A percentile compares a stretch with the other conserved stretches of the same genome.
Evolutionary conservation across 2,329 filamentous ascomycete genomes (phyloP).

Genomic region (Clonostachys byssicola): DNA sequence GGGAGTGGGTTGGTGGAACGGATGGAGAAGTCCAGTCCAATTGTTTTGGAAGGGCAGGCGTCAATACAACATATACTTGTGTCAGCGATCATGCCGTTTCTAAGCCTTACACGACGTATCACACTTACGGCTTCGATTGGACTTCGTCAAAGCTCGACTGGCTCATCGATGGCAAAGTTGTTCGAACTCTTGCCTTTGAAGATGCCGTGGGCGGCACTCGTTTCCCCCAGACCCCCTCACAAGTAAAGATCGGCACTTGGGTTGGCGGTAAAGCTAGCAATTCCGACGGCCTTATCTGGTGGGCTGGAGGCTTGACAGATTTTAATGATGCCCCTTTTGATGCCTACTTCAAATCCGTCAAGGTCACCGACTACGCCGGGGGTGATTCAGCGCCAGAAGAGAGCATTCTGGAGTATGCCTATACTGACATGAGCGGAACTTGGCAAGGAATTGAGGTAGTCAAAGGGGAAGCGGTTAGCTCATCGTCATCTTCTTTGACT

Average conservation of each 20-base stretch:
- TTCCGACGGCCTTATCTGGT: constrained; percentile 64
- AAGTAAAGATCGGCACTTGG: constrained; percentile 67
- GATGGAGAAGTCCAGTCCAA: constrained; percentile 76
- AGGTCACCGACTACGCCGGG: constrained; percentile 50
- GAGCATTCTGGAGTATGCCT: constrained; percentile 47
- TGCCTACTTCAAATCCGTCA: constrained; percentile 53
- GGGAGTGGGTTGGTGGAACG: constrained; percentile 87
- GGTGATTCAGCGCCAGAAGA: constrained; percentile 29
- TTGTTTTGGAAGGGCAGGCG: constrained; percentile 75
- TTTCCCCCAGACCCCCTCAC: constrained; percentile 72
- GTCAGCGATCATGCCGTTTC: constrained; percentile 55
- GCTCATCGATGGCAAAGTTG: constrained; percentile 55
- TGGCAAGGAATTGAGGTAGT: constrained; percentile 38
- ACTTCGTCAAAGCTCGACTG: constrained; percentile 59
- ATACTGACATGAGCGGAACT: constrained; percentile 41
- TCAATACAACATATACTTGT: constrained; percentile 64
- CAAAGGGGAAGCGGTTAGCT: constrained; percentile 6
- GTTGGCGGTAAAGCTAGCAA: constrained; percentile 55
- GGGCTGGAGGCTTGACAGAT: constrained; percentile 61
- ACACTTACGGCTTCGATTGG: constrained; percentile 70
- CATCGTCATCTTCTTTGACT: not conserved
- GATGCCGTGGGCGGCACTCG: constrained; percentile 54
- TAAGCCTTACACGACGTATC: constrained; percentile 49
- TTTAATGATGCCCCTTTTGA: constrained; percentile 47
- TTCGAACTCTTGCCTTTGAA: constrained; percentile 57